Percentiles rank a stretch among this genome's conserved stretches.
These are phyloP conservation scores for Candida ovalis DNA, from an alignment of 805 yeast species.

Conservation along the genomic window DNA sequence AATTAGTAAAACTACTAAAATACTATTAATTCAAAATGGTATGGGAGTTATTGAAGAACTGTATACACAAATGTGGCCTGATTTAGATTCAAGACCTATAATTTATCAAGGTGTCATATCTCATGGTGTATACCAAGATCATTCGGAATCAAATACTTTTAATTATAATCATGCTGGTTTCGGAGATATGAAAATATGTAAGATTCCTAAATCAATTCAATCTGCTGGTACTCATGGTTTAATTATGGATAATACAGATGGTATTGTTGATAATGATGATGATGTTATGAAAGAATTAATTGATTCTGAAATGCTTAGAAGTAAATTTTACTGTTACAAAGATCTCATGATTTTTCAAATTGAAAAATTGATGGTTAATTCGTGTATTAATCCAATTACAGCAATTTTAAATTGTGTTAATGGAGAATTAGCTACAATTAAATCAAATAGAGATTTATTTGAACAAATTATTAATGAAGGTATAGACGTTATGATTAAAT, in stretches of 20 bases:
- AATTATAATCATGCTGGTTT: conserved; percentile 64
- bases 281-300: conserved; percentile 22
- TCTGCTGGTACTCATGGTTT: not conserved
- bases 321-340: conserved; percentile 34
- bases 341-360: conserved; percentile 54
- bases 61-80: conserved; percentile 51
- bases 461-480: conserved; percentile 42
- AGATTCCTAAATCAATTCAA: conserved; percentile 40
- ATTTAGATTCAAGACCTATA: conserved; percentile 43
- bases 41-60: conserved; percentile 65
- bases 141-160: conserved; percentile 30
- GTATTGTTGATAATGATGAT: conserved; percentile 13
- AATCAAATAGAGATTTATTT: conserved; percentile 34
- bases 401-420: conserved; percentile 74
- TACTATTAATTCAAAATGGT: conserved; percentile 80
- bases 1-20: conserved; percentile 47
- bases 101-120: conserved; percentile 73
- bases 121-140: conserved; percentile 69
- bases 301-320: conserved; percentile 27
- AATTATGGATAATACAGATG: conserved; percentile 9
- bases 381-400: conserved; percentile 81
- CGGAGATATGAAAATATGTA: conserved; percentile 60
- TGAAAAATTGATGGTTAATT: conserved; percentile 74
- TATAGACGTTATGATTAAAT: conserved; percentile 36
- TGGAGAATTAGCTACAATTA: conserved; percentile 58